A percentile compares a stretch with the other conserved stretches of the same genome.
Conservation (phyloP, 2,329 filamentous ascomycete species). For the Sporothrix phasma region DNA sequence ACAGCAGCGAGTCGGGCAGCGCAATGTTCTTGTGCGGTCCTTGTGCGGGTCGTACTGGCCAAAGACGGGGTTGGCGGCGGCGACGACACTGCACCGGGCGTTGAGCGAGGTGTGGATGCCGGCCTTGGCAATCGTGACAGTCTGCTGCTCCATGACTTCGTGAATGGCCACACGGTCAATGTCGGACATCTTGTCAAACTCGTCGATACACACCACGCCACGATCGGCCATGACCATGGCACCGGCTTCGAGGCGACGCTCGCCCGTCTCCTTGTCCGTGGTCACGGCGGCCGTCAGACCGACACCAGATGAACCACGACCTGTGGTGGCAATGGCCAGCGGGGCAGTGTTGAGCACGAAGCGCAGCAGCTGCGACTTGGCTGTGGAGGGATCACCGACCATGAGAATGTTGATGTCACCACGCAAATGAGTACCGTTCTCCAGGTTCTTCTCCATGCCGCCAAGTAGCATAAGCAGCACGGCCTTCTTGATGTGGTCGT, state of each 20-base stretch:
- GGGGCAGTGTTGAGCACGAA: constrained; percentile 97
- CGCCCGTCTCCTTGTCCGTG: constrained; percentile 92
- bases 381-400: constrained; percentile 97
- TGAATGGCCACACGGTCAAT: constrained; percentile 96
- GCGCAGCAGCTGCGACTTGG: constrained; percentile 93
- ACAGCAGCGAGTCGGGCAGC: constrained; percentile 87
- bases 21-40: constrained; percentile 97
- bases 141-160: constrained; percentile 99
- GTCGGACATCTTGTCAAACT: constrained; percentile 99
- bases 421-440: constrained; percentile 94
- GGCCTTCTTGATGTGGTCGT: constrained; percentile 96
- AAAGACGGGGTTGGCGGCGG: constrained; percentile 94
- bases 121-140: constrained; percentile 96
- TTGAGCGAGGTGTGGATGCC: constrained; percentile 97
- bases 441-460: constrained; percentile 96
- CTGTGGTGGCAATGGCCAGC: constrained; percentile 91
- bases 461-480: constrained; percentile 91
- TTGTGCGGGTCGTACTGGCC: constrained; percentile 98
- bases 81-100: constrained; percentile 90
- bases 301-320: constrained; percentile 91
- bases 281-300: constrained; percentile 96
- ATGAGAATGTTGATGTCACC: constrained; percentile 99
- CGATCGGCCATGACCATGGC: constrained; percentile 97
- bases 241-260: constrained; percentile 87
- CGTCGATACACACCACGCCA: constrained; percentile 96